Percentiles rank a stretch among this genome's conserved stretches.
Evolutionary conservation across 2,329 filamentous ascomycete species (phyloP).

Genomic region (Pseudopithomyces chartarum): DNA sequence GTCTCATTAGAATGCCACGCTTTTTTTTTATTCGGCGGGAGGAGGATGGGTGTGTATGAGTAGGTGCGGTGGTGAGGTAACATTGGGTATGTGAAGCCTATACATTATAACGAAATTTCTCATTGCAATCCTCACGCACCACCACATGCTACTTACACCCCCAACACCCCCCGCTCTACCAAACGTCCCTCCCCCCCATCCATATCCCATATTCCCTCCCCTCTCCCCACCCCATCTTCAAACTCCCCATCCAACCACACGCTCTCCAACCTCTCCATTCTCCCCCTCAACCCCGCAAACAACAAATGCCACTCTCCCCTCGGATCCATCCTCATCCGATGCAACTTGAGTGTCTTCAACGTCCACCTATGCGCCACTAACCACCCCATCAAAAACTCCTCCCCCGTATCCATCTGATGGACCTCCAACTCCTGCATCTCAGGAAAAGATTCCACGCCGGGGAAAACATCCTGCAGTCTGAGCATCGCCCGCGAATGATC

Average conservation of each 20-base stretch:
- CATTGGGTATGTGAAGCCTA: too few relatives aligned
- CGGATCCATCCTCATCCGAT: background rate
- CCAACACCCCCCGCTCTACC: background rate
- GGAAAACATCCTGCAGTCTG: background rate
- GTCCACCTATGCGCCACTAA: background rate
- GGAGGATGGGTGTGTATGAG: too few relatives aligned
- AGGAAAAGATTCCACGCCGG: background rate
- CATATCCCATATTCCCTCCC: background rate
- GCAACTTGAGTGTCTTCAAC: background rate
- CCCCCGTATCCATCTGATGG: background rate
- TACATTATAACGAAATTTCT: too few relatives aligned
- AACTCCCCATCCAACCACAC: constrained; percentile 1
- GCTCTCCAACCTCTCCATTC: background rate
- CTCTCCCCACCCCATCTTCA: background rate
- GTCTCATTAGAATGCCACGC: too few relatives aligned
- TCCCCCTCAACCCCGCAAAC: background rate
- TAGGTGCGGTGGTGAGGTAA: too few relatives aligned
- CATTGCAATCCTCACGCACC: too few relatives aligned
- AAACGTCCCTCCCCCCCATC: background rate
- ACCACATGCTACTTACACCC: too few relatives aligned
- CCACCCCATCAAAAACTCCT: background rate
- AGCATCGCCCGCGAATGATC: background rate
- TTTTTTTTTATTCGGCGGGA: too few relatives aligned
- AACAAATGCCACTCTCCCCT: background rate
- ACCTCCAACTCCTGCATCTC: background rate